Percentiles rank a stretch among this genome's conserved stretches.
Conservation (phyloP, 495 filamentous ascomycete genomes). For the Coniosporium apollinis region DNA sequence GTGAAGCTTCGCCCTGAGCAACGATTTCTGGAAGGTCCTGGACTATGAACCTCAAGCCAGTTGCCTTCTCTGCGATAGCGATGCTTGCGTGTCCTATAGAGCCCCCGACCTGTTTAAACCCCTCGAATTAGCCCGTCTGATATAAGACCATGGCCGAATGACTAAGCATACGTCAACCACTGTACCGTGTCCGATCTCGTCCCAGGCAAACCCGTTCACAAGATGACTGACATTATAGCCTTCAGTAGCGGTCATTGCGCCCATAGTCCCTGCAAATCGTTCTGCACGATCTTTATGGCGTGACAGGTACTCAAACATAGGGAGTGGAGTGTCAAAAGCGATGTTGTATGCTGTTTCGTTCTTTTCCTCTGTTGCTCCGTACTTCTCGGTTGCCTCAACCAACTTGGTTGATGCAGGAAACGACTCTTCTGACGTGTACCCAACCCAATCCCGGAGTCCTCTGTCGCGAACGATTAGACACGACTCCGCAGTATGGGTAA, state of each 20-base stretch:
- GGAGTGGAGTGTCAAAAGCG: conserved; percentile 1
- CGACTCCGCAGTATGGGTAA: conserved; percentile 1
- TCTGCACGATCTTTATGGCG: not conserved
- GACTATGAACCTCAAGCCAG: conserved; percentile 4
- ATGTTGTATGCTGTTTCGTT: conserved; percentile 5
- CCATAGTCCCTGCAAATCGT: conserved; percentile 2
- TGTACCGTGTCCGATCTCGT: not conserved
- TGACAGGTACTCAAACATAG: conserved; percentile 4
- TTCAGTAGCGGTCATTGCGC: not conserved
- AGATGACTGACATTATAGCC: conserved; percentile 3
- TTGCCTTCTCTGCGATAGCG: conserved; percentile 4
- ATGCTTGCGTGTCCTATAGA: conserved; percentile 3
- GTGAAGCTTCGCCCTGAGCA: not conserved
- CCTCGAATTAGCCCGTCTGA: too few species aligned
- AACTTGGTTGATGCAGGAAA: conserved; percentile 1
- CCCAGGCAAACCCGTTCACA: conserved; percentile 4
- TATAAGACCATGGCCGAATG: not conserved
- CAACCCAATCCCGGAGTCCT: conserved; percentile 2
- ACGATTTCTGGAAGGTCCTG: conserved; percentile 5
- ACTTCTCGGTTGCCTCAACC: conserved; percentile 2
- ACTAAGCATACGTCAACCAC: too few species aligned
- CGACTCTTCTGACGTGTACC: conserved; percentile 1
- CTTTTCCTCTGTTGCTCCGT: conserved; percentile 1
- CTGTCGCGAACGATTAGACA: conserved; percentile 1
- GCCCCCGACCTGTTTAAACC: too few species aligned